Conservation (phyloP, 2,329 filamentous ascomycete genomes). For the Aspergillus sp. region DNA sequence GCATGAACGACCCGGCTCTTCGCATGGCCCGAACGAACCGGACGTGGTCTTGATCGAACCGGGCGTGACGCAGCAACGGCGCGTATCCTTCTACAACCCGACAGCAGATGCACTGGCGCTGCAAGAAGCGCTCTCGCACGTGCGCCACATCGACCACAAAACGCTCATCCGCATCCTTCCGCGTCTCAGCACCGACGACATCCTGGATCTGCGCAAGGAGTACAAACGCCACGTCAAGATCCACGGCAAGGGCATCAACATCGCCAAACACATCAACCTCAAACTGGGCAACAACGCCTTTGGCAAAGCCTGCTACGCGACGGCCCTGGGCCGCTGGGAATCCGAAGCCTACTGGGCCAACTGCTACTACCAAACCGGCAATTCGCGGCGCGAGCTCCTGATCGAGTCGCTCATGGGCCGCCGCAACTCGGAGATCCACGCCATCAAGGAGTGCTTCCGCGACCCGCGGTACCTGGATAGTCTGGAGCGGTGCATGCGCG, state of each 20-base stretch:
- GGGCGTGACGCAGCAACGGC: conserved; percentile 44
- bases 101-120: conserved; percentile 69
- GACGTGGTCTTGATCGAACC: conserved; percentile 36
- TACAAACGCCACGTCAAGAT: conserved; percentile 83
- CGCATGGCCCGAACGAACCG: conserved; percentile 17
- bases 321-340: conserved; percentile 83
- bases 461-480: conserved; percentile 88
- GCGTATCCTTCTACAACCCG: conserved; percentile 73
- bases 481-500: conserved; percentile 76
- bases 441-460: conserved; percentile 79
- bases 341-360: conserved; percentile 96
- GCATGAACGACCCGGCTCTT: conserved; percentile 21
- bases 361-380: conserved; percentile 90
- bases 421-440: conserved; percentile 73
- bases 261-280: conserved; percentile 44
- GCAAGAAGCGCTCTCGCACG: conserved; percentile 62
- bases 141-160: conserved; percentile 58
- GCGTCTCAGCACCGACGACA: conserved; percentile 73
- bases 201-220: conserved; percentile 74
- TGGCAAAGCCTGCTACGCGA: conserved; percentile 86
- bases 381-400: conserved; percentile 73
- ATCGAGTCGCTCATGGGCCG: conserved; percentile 91
- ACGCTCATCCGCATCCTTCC: conserved; percentile 78
- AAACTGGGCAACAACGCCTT: conserved; percentile 49
- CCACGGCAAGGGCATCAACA: conserved; percentile 41